These are phyloP conservation scores for Centrapalus pauciflorus DNA, from an alignment of 129 eudicot genomes.

Conservation along the genomic window DNA sequence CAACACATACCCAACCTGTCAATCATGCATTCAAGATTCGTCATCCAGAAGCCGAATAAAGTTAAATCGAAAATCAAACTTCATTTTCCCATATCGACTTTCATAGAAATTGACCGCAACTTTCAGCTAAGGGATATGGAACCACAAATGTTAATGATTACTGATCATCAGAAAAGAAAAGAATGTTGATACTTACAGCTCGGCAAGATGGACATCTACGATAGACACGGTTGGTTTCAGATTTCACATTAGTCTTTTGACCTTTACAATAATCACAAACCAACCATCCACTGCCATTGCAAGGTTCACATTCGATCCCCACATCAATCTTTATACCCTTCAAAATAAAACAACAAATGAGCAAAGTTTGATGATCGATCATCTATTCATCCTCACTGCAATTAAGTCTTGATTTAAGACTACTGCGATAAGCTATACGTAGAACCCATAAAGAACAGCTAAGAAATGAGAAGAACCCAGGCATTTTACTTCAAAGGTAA, in stretches of 20 bases:
- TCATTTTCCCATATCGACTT: too few species aligned
- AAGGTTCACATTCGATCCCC: conserved; percentile 73
- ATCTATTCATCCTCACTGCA: too few species aligned
- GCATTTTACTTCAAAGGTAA: too few species aligned
- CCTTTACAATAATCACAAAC: conserved; percentile 86
- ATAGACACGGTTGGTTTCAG: conserved; percentile 60
- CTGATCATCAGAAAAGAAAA: neutral
- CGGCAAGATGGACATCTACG: conserved; percentile 94
- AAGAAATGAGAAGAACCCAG: too few species aligned
- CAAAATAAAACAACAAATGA: neutral
- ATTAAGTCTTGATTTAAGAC: too few species aligned
- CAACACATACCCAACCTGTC: conserved; percentile 63
- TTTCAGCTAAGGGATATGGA: too few species aligned
- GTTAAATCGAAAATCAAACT: neutral
- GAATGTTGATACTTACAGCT: conserved; percentile 54
- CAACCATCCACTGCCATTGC: conserved; percentile 89
- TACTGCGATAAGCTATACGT: too few species aligned
- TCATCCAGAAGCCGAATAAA: neutral
- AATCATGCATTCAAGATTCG: neutral
- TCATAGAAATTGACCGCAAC: neutral
- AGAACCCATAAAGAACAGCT: too few species aligned
- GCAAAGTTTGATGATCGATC: too few species aligned
- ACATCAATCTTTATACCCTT: conserved; percentile 37
- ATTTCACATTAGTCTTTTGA: conserved; percentile 80
- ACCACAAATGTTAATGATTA: neutral